Conservation (phyloP, 345 rosid species). For the Populus tremula region DNA sequence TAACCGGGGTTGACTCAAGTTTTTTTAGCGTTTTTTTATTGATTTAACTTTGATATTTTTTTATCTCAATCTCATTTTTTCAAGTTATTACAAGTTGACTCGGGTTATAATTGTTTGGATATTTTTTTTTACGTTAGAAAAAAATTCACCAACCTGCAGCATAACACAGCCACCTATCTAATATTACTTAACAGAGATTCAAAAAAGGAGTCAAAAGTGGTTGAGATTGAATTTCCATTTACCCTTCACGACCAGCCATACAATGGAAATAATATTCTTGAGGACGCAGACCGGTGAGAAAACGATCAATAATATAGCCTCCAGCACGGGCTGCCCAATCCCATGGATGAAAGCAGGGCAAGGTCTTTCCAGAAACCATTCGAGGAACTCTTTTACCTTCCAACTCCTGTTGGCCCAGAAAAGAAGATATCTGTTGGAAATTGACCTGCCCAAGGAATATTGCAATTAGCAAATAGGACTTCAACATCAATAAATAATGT, state of each 20-base stretch:
- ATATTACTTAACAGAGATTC: background rate
- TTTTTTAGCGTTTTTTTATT: no score
- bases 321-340: slow-evolving; percentile 99
- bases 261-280: slow-evolving; percentile 99
- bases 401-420: slow-evolving; percentile 94
- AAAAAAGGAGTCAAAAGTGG: background rate
- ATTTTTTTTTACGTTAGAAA: no score
- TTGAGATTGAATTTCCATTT: slow-evolving; percentile 19
- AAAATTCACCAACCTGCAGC: no score
- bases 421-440: slow-evolving; percentile 96
- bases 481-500: background rate
- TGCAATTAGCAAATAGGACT: background rate
- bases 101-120: no score
- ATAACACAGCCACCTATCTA: no score
- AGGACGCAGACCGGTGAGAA: slow-evolving; percentile 98
- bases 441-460: slow-evolving; percentile 65
- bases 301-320: slow-evolving; percentile 90
- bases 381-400: slow-evolving; percentile 98
- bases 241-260: slow-evolving; percentile 99
- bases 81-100: no score
- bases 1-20: no score
- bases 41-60: no score
- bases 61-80: no score
- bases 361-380: slow-evolving; percentile 98
- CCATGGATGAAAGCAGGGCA: slow-evolving; percentile 94